Base-by-base conservation (phyloP, 805 yeast species). In the Hanseniaspora guilliermondii region DNA sequence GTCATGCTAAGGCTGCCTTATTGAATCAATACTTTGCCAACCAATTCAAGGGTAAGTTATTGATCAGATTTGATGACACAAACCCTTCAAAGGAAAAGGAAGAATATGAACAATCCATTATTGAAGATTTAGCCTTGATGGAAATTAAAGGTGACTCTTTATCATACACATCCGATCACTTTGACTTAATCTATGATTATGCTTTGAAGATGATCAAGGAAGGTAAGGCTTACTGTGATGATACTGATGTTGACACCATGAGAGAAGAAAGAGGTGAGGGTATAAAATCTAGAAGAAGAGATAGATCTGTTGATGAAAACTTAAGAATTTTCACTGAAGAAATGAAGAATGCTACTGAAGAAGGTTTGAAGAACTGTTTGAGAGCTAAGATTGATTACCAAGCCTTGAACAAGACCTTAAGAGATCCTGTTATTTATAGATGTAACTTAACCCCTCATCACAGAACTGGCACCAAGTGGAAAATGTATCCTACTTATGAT, bases 241-340 rank as follows among this genome's bases (percentile, higher is more conserved):
- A 93, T 66, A 93, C 99, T 46, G 86, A 89, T 53, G 79, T 80
- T 63, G 97, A 91, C 65, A 76, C 79, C 69, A 93, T 93, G 99
- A 85, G 99, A 74, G 95, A 89, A 66, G 95, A 93, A 76, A 86
- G 99, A 78, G 87, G 87, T 86, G 96, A 87, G 60, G 99, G 99
- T 70, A 82, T 87, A 61, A 83, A 94, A 55, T 85, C 95, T 49
- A 82, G 78, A 48, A 85, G 96, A 75, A 85, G 98, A 75, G 93
- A 88, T 63, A 82, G 96, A 70, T 64, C 91, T 21, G 85, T 91
- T 50, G 97, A 91, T 70, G 98, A 93, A 74, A 89, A 86, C 74
- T 75, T 93, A 70, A 73, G 73, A 60, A 77, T 91, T 56, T 93
- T 93, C 74, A 82, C 83, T 48, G 81, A 85, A 67, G 96, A 87